phyloP scores from a whole-genome alignment of 148 eudicot genomes.

The Hydrangea macrophylla region DNA sequence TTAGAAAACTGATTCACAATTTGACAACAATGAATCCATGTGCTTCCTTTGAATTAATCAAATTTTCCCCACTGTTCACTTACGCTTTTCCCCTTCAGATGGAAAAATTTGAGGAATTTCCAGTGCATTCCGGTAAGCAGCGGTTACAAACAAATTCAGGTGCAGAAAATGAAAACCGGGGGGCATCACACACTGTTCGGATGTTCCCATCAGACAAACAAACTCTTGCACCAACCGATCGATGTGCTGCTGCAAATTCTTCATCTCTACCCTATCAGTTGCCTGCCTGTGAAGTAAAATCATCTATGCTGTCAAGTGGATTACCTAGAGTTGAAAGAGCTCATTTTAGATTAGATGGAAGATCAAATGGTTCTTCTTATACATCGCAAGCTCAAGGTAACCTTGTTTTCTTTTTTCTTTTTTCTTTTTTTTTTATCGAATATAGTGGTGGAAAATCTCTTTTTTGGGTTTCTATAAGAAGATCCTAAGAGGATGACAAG shows the following conservation, averaged over 20 bases:
- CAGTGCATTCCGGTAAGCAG: slow-evolving; percentile 50
- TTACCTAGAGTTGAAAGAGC: slow-evolving; percentile 52
- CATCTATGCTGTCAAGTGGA: slow-evolving; percentile 34
- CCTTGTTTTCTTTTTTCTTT: background rate
- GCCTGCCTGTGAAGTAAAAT: slow-evolving; percentile 46
- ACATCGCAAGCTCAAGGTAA: slow-evolving; percentile 63
- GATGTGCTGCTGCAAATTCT: slow-evolving; percentile 42
- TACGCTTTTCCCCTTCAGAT: slow-evolving; percentile 40
- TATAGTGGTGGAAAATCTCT: background rate
- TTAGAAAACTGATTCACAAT: too few species aligned
- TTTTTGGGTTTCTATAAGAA: background rate
- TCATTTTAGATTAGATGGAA: slow-evolving; percentile 48
- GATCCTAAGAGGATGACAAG: background rate
- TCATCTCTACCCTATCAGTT: slow-evolving; percentile 52
- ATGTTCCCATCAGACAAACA: slow-evolving; percentile 51
- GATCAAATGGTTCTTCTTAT: slow-evolving; percentile 51
- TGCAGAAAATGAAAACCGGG: slow-evolving; percentile 44
- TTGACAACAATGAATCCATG: too few species aligned
- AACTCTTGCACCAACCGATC: slow-evolving; percentile 37
- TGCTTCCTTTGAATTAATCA: too few species aligned
- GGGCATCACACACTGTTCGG: slow-evolving; percentile 30
- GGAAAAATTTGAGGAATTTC: slow-evolving; percentile 63
- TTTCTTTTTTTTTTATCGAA: background rate
- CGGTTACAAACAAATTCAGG: slow-evolving; percentile 34
- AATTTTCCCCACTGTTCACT: background rate